phyloP scores from a whole-genome alignment of 164 flowering plant genomes.

The Buxus sempervirens region DNA sequence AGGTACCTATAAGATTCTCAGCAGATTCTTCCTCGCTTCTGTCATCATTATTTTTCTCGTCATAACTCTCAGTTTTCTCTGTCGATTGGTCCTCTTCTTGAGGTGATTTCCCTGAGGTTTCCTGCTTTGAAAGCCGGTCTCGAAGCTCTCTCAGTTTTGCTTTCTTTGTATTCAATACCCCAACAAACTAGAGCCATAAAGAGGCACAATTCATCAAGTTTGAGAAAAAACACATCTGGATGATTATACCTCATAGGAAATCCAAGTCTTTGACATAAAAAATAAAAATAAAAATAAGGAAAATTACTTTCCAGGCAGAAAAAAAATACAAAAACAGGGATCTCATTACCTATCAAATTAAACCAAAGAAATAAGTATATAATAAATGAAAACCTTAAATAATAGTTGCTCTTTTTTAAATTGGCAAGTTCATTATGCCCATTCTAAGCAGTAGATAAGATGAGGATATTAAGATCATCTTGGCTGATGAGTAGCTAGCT shows the following conservation, averaged over 20 bases:
- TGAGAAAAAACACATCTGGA: not conserved
- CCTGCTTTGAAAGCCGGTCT: conserved; percentile 42
- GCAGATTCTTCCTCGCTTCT: conserved; percentile 31
- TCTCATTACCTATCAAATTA: no score
- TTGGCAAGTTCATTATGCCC: not conserved
- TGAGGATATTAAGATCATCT: not conserved
- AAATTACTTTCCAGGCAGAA: no score
- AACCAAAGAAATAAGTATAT: no score
- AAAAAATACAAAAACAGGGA: no score
- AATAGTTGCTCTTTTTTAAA: no score
- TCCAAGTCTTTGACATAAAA: no score
- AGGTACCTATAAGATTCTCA: conserved; percentile 31
- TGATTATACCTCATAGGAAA: not conserved
- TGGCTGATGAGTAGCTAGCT: not conserved
- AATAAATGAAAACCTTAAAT: no score
- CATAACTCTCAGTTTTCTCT: conserved; percentile 60
- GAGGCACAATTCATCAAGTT: not conserved
- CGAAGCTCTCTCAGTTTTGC: conserved; percentile 77
- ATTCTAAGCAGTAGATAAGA: not conserved
- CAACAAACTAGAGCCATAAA: conserved; percentile 54
- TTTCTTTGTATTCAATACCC: conserved; percentile 76
- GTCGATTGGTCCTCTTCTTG: conserved; percentile 54
- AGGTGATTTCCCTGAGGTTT: conserved; percentile 23
- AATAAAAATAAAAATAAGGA: no score
- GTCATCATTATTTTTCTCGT: conserved; percentile 40